Conservation (phyloP, 306 rosid species). For the Acmispon strigosus region DNA sequence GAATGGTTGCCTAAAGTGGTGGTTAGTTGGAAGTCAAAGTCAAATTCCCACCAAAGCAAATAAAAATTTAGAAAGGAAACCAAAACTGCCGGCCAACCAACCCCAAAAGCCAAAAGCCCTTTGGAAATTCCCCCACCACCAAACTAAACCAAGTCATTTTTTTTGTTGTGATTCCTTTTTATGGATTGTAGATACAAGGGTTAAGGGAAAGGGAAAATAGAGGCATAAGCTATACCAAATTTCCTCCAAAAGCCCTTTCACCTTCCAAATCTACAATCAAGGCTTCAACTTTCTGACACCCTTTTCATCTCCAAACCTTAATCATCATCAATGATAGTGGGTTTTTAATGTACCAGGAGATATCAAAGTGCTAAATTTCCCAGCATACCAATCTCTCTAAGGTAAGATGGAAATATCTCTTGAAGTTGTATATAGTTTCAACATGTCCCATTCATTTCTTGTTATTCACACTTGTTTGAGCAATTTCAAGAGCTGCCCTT, state of each 20-base stretch:
- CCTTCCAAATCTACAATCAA: constrained; percentile 31
- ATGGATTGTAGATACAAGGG: constrained; percentile 3
- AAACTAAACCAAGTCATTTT: constrained; percentile 43
- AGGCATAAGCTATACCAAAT: constrained; percentile 27
- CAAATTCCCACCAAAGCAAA: constrained; percentile 55
- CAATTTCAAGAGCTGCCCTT: constrained; percentile 5
- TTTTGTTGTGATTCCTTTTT: constrained; percentile 36
- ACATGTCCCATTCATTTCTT: not conserved
- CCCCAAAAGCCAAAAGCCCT: constrained; percentile 47
- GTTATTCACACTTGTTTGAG: not conserved
- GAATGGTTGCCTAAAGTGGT: constrained; percentile 59
- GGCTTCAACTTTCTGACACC: constrained; percentile 26
- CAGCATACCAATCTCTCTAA: constrained; percentile 8
- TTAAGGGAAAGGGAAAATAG: constrained; percentile 9
- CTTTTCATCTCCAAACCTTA: constrained; percentile 26
- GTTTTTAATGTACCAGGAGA: constrained; percentile 1
- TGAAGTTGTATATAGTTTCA: not conserved
- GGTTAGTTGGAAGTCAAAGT: constrained; percentile 76
- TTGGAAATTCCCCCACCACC: constrained; percentile 22
- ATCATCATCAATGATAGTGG: constrained; percentile 15
- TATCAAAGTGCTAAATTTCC: not conserved
- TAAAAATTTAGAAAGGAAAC: constrained; percentile 50
- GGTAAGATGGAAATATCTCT: constrained; percentile 23
- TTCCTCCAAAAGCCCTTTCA: constrained; percentile 7
- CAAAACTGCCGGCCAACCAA: constrained; percentile 42